Evolutionary conservation across 306 rosid genomes (phyloP).

Genomic region (Acmispon strigosus): DNA sequence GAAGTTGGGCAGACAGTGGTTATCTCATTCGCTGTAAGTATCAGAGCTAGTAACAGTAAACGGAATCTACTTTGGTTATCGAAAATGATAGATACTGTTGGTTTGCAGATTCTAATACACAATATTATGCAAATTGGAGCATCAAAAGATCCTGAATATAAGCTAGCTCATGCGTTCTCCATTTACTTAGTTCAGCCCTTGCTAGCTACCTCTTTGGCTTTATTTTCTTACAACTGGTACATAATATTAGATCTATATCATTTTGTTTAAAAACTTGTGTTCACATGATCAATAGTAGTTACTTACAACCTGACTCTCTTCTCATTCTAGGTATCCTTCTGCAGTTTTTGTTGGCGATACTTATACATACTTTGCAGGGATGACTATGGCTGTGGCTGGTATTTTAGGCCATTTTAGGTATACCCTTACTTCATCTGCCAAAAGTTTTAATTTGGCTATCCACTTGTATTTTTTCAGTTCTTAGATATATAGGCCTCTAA

Average conservation of each 20-base stretch:
- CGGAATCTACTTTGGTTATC: neutral
- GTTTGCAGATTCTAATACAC: conserved; percentile 68
- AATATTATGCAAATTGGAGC: conserved; percentile 87
- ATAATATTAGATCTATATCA: neutral
- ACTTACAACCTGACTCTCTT: conserved; percentile 18
- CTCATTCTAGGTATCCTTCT: conserved; percentile 79
- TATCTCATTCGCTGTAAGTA: conserved; percentile 73
- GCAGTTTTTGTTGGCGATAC: conserved; percentile 97
- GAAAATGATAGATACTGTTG: conserved; percentile 13
- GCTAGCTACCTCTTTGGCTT: conserved; percentile 69
- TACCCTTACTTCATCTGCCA: conserved; percentile 1
- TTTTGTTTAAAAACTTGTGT: neutral
- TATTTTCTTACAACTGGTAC: conserved; percentile 75
- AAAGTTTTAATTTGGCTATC: neutral
- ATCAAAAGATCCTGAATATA: conserved; percentile 58
- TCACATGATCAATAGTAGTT: conserved; percentile 14
- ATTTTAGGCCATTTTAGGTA: conserved; percentile 96
- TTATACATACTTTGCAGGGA: conserved; percentile 94
- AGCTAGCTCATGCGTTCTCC: conserved; percentile 89
- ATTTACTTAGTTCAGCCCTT: conserved; percentile 73
- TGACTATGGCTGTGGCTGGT: conserved; percentile 97
- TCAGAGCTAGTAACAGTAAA: conserved; percentile 12
- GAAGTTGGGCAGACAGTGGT: conserved; percentile 93
- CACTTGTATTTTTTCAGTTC: neutral
- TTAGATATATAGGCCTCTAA: neutral